phyloP scores from a whole-genome alignment of 345 rosid species.

The Populus nigra region DNA sequence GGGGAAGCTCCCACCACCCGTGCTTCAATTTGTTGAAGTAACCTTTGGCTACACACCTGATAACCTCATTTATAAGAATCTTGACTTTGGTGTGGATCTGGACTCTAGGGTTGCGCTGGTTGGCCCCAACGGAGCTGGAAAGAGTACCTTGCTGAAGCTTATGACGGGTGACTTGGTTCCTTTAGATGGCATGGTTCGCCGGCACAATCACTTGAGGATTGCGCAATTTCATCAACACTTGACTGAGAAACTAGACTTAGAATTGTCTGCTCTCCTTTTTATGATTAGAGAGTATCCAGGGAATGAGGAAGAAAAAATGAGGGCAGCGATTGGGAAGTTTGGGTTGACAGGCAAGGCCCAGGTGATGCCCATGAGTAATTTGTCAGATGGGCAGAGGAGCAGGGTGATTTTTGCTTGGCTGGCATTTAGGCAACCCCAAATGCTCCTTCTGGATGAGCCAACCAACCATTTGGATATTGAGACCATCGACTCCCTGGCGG shows the following conservation, averaged over 20 bases:
- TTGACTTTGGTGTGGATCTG: conserved; percentile 94
- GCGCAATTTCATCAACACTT: conserved; percentile 96
- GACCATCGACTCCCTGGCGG: conserved; percentile 88
- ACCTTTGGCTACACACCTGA: conserved; percentile 89
- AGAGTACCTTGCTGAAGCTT: conserved; percentile 92
- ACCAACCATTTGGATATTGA: conserved; percentile 97
- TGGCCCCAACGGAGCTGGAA: conserved; percentile 98
- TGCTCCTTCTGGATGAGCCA: conserved; percentile 92
- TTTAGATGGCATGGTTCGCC: conserved; percentile 90
- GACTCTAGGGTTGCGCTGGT: conserved; percentile 95
- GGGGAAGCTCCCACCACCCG: conserved; percentile 98
- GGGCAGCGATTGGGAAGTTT: conserved; percentile 84
- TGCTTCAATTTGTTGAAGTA: conserved; percentile 94
- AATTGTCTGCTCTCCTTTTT: conserved; percentile 71
- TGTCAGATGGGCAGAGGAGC: conserved; percentile 98
- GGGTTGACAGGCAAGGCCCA: conserved; percentile 96
- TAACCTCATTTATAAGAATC: conserved; percentile 69
- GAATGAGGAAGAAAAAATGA: conserved; percentile 93
- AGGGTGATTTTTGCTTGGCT: conserved; percentile 96
- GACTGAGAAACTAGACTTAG: conserved; percentile 90
- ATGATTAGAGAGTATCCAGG: conserved; percentile 92
- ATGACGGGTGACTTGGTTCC: conserved; percentile 93
- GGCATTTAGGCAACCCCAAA: conserved; percentile 89
- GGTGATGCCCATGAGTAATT: conserved; percentile 92
- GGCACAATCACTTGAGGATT: conserved; percentile 92